Base-by-base conservation (phyloP, 257 asterid genomes). In the Vinca minor region DNA sequence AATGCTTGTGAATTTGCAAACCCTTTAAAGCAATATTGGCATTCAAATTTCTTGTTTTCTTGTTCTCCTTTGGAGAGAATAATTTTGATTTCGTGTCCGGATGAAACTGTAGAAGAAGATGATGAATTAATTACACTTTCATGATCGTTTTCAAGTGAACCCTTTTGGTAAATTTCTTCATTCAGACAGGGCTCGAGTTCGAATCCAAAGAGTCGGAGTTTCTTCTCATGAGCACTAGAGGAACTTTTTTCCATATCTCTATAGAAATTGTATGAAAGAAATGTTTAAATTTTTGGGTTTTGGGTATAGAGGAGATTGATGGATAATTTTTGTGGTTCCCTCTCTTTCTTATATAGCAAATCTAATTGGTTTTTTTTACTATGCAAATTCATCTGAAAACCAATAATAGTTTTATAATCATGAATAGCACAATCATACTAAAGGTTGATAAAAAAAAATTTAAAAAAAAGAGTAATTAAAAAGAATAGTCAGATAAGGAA, bases 1-100 rank as follows among this genome's bases (percentile, higher is more conserved):
- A 91, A 74, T 47, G 98, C 98, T 42, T 91, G 98, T 14, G 98
- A 86, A 73, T 88, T 91, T 5, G 81, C 79, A 54, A 91, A 91
- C 21, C 73, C 74, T 69, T 91, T 91, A 20, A 75, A 66, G 65
- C 98, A 91, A 55, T 86, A 91, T 49, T 84, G 90, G 75, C 98
- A 91, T 74, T 80, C 88, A 29, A 91, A 88, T 58, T 83, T 88
- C 85, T 77, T 86, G 14, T 75, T 73, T 45, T 67, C 4, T 15
- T 20, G 39, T 48, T 48, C 63, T 49, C 55, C 52, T 31, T n/a
- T n/a, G n/a, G 18, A 20, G 57, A 34, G 55, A 36, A 32, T 28
- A 29, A 56, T 34, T 63, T 62, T 53, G n/a, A 5, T 5, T 76
- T 72, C 32, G 23, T 28, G 23, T 71, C 72, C n/a, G n/a, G 82